Percentiles rank a stretch among this genome's conserved stretches.
Evolutionary conservation across 257 asterid genomes (phyloP).

Genomic region (Nicotiana paniculata): DNA sequence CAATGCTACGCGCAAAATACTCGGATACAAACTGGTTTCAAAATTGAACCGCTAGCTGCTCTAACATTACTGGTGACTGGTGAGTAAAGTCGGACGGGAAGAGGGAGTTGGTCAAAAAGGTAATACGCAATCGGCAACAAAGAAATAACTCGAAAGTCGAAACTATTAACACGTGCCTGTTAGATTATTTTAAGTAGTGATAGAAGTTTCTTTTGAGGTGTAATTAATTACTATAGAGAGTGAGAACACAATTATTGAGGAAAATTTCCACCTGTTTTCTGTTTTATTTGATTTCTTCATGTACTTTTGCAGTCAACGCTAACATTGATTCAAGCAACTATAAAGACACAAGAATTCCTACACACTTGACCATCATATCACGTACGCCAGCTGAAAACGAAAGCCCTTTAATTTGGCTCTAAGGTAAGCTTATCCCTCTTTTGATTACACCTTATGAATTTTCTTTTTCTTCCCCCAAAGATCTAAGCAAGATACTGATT

Average conservation of each 20-base stretch:
- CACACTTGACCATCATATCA: not conserved
- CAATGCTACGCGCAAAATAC: not conserved
- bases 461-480: not conserved
- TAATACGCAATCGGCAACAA: not conserved
- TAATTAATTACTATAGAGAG: not conserved
- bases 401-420: not conserved
- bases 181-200: not conserved
- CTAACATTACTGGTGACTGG: not conserved
- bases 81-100: not conserved
- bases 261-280: not conserved
- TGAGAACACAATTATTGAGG: conserved; percentile 8
- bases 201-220: not conserved
- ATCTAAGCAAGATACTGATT: not conserved
- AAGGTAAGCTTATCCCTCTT: not conserved
- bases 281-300: not conserved
- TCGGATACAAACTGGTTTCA: not conserved
- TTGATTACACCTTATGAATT: not conserved
- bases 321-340: not conserved
- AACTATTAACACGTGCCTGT: not conserved
- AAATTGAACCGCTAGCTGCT: not conserved
- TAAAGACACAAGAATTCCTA: not conserved
- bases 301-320: not conserved
- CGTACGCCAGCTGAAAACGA: not conserved
- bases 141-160: not conserved
- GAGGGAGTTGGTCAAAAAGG: not conserved